Conservation (phyloP, 805 yeast species). For the Monosporozyma aquatica region DNA sequence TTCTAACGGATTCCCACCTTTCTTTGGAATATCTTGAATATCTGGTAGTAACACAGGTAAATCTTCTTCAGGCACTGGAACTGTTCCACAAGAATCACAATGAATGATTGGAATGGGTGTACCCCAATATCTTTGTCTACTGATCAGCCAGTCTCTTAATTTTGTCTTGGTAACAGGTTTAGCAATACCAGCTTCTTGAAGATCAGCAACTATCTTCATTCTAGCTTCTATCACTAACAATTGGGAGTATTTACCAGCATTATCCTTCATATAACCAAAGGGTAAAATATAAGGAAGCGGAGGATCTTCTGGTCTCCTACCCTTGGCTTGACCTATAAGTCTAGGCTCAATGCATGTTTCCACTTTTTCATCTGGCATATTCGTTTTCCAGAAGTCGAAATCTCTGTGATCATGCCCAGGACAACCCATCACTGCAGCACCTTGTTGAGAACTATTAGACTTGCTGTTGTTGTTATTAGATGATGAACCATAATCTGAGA, state of each 20-base stretch:
- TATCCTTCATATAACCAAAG: constrained; percentile 41
- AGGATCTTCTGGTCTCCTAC: not conserved
- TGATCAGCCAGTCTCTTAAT: constrained; percentile 87
- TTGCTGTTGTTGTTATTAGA: no score
- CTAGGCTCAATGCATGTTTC: constrained; percentile 40
- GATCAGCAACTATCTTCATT: constrained; percentile 19
- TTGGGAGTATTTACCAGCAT: constrained; percentile 45
- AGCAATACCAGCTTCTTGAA: constrained; percentile 40
- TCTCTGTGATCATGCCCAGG: constrained; percentile 92
- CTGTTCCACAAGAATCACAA: constrained; percentile 78
- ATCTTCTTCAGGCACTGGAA: constrained; percentile 82
- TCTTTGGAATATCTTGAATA: constrained; percentile 39
- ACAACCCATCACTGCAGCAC: constrained; percentile 96
- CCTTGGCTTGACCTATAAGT: not conserved
- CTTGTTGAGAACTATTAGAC: constrained; percentile 15
- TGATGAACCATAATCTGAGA: constrained; percentile 57
- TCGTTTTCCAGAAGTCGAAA: constrained; percentile 64
- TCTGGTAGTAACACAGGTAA: constrained; percentile 77
- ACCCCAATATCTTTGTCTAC: constrained; percentile 97
- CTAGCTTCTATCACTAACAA: not conserved
- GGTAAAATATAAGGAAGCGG: constrained; percentile 32
- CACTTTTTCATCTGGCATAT: constrained; percentile 39
- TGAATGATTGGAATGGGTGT: constrained; percentile 95
- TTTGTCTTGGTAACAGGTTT: constrained; percentile 43
- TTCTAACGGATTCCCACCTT: constrained; percentile 59